Evolutionary conservation across 306 rosid species (phyloP).

Genomic region (Citrullus amarus): DNA sequence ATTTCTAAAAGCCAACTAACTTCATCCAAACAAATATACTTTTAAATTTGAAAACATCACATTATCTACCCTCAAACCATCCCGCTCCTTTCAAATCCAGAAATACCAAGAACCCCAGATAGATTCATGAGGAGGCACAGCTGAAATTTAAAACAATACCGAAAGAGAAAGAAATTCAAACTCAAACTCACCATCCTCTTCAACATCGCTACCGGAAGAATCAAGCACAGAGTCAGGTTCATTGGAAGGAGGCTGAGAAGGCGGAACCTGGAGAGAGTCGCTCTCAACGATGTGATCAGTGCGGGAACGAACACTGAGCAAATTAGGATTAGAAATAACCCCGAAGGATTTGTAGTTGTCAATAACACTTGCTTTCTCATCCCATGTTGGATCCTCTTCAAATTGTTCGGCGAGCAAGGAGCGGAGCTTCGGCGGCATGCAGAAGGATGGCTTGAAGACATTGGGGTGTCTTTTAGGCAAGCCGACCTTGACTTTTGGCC

Average conservation of each 20-base stretch:
- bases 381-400: slow-evolving; percentile 39
- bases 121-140: background rate
- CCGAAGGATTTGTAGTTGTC: slow-evolving; percentile 70
- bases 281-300: slow-evolving; percentile 35
- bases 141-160: background rate
- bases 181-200: slow-evolving; percentile 65
- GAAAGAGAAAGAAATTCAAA: background rate
- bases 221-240: slow-evolving; percentile 11
- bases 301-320: slow-evolving; percentile 43
- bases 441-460: slow-evolving; percentile 60
- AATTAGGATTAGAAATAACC: slow-evolving; percentile 63
- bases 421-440: slow-evolving; percentile 62
- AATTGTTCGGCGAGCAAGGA: slow-evolving; percentile 17
- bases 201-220: slow-evolving; percentile 69
- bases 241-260: slow-evolving; percentile 17
- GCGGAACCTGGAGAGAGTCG: slow-evolving; percentile 34
- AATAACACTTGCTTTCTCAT: slow-evolving; percentile 46
- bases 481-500: slow-evolving; percentile 60
- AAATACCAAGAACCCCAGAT: background rate
- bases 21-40: background rate
- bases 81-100: background rate
- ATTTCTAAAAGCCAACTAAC: background rate
- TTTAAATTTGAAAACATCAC: background rate
- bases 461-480: slow-evolving; percentile 63
- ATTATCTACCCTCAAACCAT: background rate